phyloP scores from a whole-genome alignment of 176 grass and related monocot species.

The Cenchrus fungigraminus region DNA sequence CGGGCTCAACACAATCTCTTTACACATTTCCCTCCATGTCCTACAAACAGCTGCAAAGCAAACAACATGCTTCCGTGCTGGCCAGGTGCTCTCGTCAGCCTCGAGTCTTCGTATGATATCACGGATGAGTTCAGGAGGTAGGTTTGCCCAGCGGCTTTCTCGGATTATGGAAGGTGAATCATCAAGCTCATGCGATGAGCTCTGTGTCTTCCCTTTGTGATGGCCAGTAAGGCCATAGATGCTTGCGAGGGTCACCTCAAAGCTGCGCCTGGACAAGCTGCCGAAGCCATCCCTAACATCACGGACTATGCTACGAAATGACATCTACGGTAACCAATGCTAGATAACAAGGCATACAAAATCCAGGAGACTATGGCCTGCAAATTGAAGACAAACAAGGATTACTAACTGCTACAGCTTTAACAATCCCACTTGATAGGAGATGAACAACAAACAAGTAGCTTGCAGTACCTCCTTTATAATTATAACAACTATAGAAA shows the following conservation, averaged over 20 bases:
- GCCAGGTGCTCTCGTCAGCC: slow-evolving; percentile 82
- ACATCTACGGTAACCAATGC: slow-evolving; percentile 61
- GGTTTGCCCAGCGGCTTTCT: slow-evolving; percentile 79
- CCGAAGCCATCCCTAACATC: slow-evolving; percentile 94
- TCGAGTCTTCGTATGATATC: slow-evolving; percentile 89
- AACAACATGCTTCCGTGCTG: slow-evolving; percentile 79
- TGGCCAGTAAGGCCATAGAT: slow-evolving; percentile 71
- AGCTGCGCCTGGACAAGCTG: slow-evolving; percentile 81
- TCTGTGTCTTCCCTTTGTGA: slow-evolving; percentile 63
- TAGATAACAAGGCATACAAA: slow-evolving; percentile 42
- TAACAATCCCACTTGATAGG: neutral
- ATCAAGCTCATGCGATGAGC: slow-evolving; percentile 63
- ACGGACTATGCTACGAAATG: slow-evolving; percentile 88
- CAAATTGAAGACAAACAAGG: slow-evolving; percentile 1
- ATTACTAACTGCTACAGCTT: slow-evolving; percentile 1
- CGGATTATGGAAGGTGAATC: slow-evolving; percentile 54
- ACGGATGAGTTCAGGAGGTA: slow-evolving; percentile 91
- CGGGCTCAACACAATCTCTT: slow-evolving; percentile 89
- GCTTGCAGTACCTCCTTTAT: neutral
- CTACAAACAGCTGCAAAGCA: slow-evolving; percentile 90
- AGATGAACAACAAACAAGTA: slow-evolving; percentile 14
- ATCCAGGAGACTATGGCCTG: slow-evolving; percentile 35
- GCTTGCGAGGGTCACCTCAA: slow-evolving; percentile 77
- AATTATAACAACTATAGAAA: neutral
- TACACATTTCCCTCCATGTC: slow-evolving; percentile 99